phyloP scores from a whole-genome alignment of 106 monocot species.

The Dendrobium chrysotoxum region DNA sequence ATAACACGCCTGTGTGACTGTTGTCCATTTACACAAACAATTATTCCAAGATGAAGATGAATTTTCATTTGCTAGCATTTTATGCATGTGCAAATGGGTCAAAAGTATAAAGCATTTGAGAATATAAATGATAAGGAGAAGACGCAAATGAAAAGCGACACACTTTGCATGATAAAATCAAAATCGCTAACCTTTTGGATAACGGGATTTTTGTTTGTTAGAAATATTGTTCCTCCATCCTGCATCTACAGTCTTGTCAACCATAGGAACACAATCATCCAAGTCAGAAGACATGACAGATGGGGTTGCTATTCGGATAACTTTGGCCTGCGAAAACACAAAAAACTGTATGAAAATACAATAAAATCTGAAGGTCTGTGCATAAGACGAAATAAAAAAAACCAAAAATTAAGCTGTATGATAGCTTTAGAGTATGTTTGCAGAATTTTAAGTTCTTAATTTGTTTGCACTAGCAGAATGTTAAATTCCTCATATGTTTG shows the following conservation, averaged over 20 bases:
- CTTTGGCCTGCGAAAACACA: background rate
- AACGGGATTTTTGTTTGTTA: background rate
- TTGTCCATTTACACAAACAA: no score
- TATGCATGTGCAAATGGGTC: no score
- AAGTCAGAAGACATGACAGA: background rate
- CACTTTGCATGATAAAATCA: background rate
- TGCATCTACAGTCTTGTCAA: slow-evolving; percentile 9
- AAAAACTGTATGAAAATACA: background rate
- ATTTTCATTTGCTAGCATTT: no score
- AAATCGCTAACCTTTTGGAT: slow-evolving; percentile 2
- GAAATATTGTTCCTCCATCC: background rate
- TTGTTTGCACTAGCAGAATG: background rate
- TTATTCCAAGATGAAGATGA: no score
- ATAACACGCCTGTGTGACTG: no score
- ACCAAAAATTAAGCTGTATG: background rate
- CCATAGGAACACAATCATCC: slow-evolving; percentile 12
- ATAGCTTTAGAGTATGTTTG: background rate
- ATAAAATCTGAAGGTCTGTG: background rate
- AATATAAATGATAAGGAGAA: no score
- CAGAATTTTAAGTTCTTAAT: background rate
- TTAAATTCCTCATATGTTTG: background rate
- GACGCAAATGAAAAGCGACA: background rate
- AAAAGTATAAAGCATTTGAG: no score
- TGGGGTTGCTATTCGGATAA: background rate
- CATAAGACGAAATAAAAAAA: background rate